Conservation (phyloP, 148 eudicot genomes). For the Heliosperma pusillum region DNA sequence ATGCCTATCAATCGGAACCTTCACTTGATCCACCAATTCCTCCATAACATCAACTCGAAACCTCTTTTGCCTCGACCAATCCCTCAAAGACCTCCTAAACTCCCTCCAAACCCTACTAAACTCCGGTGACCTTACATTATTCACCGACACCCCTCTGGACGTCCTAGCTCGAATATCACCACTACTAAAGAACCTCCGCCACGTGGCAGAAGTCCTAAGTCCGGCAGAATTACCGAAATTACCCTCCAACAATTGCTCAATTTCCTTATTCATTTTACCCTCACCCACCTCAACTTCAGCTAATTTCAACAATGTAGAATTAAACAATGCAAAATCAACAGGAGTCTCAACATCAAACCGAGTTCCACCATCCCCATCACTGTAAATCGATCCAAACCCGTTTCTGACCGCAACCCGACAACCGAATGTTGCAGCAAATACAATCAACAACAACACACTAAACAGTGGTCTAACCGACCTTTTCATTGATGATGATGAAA, state of each 20-base stretch:
- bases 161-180: too few relatives aligned
- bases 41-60: constrained; percentile 42
- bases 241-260: constrained; percentile 56
- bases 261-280: constrained; percentile 37
- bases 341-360: neutral
- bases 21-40: constrained; percentile 42
- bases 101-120: constrained; percentile 35
- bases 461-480: constrained; percentile 46
- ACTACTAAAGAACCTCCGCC: constrained; percentile 36
- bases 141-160: constrained; percentile 34
- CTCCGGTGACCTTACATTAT: constrained; percentile 41
- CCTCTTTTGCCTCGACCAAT: constrained; percentile 58
- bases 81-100: constrained; percentile 42
- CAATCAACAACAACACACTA: constrained; percentile 42
- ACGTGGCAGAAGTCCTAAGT: constrained; percentile 43
- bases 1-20: constrained; percentile 31
- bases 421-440: constrained; percentile 47
- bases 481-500: constrained; percentile 41
- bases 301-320: constrained; percentile 55
- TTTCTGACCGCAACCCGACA: constrained; percentile 35
- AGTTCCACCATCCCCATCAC: neutral
- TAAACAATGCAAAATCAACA: constrained; percentile 34
- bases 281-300: constrained; percentile 60
- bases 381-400: constrained; percentile 14
- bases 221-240: constrained; percentile 14